Base-by-base conservation (phyloP, 176 grass and related monocot genomes). In the Lolium multiflorum region DNA sequence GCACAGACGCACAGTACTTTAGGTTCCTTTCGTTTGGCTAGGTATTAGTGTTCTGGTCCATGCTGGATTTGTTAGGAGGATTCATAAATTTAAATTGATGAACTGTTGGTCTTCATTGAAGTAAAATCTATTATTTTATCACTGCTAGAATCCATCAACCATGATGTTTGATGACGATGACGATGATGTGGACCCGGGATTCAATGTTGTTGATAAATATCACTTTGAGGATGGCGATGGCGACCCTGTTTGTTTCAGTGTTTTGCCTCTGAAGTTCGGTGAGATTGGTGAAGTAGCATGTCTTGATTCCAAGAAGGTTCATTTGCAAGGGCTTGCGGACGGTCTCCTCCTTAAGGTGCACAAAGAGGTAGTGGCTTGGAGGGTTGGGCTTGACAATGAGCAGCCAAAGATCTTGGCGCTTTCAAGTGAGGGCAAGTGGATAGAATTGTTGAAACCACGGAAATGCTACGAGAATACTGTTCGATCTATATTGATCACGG, bases 401-500 rank as follows among this genome's bases (percentile, higher is more conserved):
- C 8, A 79, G 21, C 90, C 92, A 6, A 85, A 89, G 6, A 79
- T 94, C 8, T 83, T 13, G 8, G 88, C 91, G 15, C 77, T 90
- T 57, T 90, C 80, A 1, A 92, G 80, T 74, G 83, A 89, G 67
- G 84, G 81, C 2, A 89, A 85, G 20, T 97, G 94, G 94, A 84
- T 94, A 73, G 63, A 57, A 81, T 60, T 94, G 22, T 28, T 87
- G 38, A 92, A 83, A 25, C 92, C 94, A 4, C 71, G 81, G 65
- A 97, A 77, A 50, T 70, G 25, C 58, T 94, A 94, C 11, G 86
- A 92, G 38, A 24, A 54, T 1, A 56, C 76, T 10, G 80, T 83
- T 81, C 52, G 92, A 71, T 87, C 85, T 62, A 78, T 92, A 71
- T 84, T 97, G 83, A 92, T 94, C 39, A 91, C 82, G 3, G 39